A percentile compares a stretch with the other conserved stretches of the same genome.
Evolutionary conservation across 495 filamentous ascomycete species (phyloP).

Genomic region (Hypoxylon rickii): DNA sequence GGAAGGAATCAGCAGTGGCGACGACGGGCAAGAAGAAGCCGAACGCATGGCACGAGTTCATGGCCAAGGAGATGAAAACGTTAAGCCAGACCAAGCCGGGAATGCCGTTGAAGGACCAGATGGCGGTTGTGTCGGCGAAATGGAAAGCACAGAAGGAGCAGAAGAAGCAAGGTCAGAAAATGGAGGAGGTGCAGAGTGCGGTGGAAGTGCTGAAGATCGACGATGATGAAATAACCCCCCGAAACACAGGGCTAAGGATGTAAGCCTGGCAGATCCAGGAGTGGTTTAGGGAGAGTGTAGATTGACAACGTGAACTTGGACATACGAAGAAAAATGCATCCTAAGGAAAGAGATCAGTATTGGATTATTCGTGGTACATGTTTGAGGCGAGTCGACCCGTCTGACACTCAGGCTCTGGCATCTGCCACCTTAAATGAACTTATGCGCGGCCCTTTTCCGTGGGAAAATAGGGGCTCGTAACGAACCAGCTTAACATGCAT

Average conservation of each 20-base stretch:
- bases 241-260: too few relatives aligned
- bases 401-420: too few relatives aligned
- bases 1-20: constrained; percentile 1
- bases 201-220: constrained; percentile 29
- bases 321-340: too few relatives aligned
- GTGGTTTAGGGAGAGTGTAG: too few relatives aligned
- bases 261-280: too few relatives aligned
- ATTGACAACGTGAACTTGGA: too few relatives aligned
- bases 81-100: constrained; percentile 56
- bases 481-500: background rate
- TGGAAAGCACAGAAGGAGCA: constrained; percentile 14
- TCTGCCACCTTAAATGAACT: too few relatives aligned
- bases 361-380: too few relatives aligned
- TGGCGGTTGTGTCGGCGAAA: constrained; percentile 56
- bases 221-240: constrained; percentile 11
- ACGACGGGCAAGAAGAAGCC: constrained; percentile 26
- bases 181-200: constrained; percentile 5
- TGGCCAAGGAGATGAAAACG: constrained; percentile 56
- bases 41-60: constrained; percentile 67
- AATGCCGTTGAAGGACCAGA: constrained; percentile 62
- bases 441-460: too few relatives aligned
- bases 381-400: too few relatives aligned
- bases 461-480: background rate
- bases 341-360: too few relatives aligned
- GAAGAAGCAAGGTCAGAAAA: constrained; percentile 1